Percentiles rank a stretch among this genome's conserved stretches.
Evolutionary conservation across 495 filamentous ascomycete genomes (phyloP).

Genomic region (Pseudotulostoma volvatum): DNA sequence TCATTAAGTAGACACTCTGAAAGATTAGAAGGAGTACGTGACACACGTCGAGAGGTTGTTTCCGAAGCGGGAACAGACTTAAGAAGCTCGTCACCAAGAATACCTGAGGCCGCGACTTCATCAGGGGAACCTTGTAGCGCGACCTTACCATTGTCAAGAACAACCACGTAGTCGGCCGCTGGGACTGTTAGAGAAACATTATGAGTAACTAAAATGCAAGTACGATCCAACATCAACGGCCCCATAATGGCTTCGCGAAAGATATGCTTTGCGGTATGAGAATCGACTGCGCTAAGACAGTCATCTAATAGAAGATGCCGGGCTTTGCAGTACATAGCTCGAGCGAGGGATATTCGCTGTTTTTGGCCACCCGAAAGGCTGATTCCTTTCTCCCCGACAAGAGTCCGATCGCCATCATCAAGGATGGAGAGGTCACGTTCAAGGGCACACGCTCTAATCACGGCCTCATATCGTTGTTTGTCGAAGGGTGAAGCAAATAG

Average conservation of each 20-base stretch:
- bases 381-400: conserved; percentile 96
- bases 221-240: conserved; percentile 72
- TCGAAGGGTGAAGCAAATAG: conserved; percentile 75
- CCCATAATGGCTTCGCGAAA: conserved; percentile 85
- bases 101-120: conserved; percentile 67
- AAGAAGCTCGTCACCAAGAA: conserved; percentile 65
- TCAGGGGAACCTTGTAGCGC: conserved; percentile 56
- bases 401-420: conserved; percentile 79
- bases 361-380: conserved; percentile 95
- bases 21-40: conserved; percentile 49
- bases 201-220: conserved; percentile 95
- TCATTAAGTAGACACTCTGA: conserved; percentile 17
- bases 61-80: conserved; percentile 56
- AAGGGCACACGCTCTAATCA: conserved; percentile 82
- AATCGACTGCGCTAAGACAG: conserved; percentile 95
- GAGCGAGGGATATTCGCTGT: conserved; percentile 87
- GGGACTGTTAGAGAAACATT: conserved; percentile 77
- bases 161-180: conserved; percentile 59
- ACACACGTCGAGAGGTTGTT: conserved; percentile 48
- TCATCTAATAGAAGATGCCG: conserved; percentile 86
- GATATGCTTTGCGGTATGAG: conserved; percentile 96
- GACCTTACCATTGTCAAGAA: conserved; percentile 75
- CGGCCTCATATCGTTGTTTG: conserved; percentile 69
- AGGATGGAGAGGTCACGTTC: conserved; percentile 86
- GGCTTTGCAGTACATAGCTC: conserved; percentile 85